phyloP scores from a whole-genome alignment of 2,329 filamentous ascomycete species.

The Fusarium temperatum region DNA sequence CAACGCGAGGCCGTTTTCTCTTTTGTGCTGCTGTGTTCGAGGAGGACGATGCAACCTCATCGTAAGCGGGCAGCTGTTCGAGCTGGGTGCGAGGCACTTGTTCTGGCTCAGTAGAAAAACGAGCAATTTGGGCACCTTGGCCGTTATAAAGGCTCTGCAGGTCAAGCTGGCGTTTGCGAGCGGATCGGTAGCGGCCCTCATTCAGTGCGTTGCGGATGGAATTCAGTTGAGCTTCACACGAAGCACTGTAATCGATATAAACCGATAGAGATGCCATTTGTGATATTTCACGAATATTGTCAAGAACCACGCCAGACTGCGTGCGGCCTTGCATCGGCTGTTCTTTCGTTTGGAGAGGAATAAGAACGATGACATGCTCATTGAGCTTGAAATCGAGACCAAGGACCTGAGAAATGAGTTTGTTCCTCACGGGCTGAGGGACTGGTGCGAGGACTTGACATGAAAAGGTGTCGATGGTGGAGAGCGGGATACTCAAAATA shows the following conservation, averaged over 20 bases:
- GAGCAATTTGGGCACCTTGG: not conserved
- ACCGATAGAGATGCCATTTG: not conserved
- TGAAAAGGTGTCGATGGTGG: not conserved
- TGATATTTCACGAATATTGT: not conserved
- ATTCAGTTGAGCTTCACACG: not conserved
- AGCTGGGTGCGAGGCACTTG: not conserved
- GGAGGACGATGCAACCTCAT: fast-evolving
- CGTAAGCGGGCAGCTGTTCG: fast-evolving
- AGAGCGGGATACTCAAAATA: not conserved
- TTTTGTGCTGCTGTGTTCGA: fast-evolving
- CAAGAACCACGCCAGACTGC: not conserved
- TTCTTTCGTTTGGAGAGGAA: not conserved
- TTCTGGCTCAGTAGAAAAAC: not conserved
- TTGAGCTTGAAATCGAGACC: not conserved
- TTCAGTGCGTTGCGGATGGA: fast-evolving
- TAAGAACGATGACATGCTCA: not conserved
- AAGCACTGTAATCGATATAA: not conserved
- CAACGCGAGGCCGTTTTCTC: not conserved
- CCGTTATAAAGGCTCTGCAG: not conserved
- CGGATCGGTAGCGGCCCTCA: not conserved
- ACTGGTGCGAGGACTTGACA: not conserved
- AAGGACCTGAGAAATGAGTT: not conserved
- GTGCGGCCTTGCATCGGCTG: fast-evolving
- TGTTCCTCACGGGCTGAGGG: not conserved
- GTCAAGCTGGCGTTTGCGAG: not conserved